Percentiles rank a stretch among this genome's conserved stretches.
phyloP scores from a whole-genome alignment of 306 rosid species.

The Glycine tomentella region DNA sequence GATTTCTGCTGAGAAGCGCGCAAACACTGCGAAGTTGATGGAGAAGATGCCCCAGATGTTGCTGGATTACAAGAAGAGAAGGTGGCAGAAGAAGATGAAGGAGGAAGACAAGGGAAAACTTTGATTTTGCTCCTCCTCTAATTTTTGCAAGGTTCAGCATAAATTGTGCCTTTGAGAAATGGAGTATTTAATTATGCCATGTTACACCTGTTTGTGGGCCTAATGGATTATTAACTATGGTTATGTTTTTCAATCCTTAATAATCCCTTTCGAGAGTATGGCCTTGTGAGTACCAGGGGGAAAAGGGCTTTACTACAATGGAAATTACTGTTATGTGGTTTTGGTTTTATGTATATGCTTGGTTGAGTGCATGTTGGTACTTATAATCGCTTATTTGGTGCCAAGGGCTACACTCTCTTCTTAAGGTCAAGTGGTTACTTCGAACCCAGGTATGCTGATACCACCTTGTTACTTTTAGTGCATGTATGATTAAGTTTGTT shows the following conservation, averaged over 20 bases:
- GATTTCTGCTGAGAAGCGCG: slow-evolving; percentile 80
- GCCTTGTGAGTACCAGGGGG: slow-evolving; percentile 9
- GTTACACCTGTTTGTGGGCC: slow-evolving; percentile 3
- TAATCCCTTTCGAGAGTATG: slow-evolving; percentile 35
- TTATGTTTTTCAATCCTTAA: slow-evolving; percentile 40
- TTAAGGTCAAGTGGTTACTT: slow-evolving; percentile 3
- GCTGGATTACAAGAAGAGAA: slow-evolving; percentile 78
- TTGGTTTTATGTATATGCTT: slow-evolving; percentile 27
- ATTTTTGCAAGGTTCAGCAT: not conserved
- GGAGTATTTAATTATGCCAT: slow-evolving; percentile 15
- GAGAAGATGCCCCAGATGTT: slow-evolving; percentile 88
- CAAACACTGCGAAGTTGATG: slow-evolving; percentile 81
- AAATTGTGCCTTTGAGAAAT: slow-evolving; percentile 16
- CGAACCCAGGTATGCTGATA: slow-evolving; percentile 2
- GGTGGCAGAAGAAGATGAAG: slow-evolving; percentile 96
- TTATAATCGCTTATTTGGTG: not conserved
- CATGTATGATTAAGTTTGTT: not conserved
- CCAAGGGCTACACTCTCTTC: not conserved
- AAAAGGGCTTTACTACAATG: not conserved
- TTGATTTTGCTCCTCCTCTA: slow-evolving; percentile 38
- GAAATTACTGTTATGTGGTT: slow-evolving; percentile 5
- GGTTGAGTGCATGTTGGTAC: too few species aligned
- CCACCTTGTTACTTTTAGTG: not conserved
- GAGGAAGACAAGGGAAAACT: slow-evolving; percentile 80
- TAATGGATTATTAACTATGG: slow-evolving; percentile 28